Base-by-base conservation (phyloP, 208 protist genomes). In the Porcisia hertigi region DNA sequence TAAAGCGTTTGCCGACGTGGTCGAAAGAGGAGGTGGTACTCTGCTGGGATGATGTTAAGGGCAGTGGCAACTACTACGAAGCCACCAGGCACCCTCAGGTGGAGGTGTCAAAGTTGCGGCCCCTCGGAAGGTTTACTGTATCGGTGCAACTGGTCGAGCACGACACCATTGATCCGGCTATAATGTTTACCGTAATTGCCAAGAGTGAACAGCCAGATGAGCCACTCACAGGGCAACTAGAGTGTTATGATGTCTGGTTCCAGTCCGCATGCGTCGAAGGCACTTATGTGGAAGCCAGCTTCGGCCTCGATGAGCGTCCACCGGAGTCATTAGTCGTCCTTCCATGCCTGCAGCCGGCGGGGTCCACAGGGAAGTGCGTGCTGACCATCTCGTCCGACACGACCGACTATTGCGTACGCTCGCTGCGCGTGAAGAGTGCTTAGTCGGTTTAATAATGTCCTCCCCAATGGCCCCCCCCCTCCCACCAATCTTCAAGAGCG, bases 311-410 rank as follows among this genome's bases (percentile, higher is more conserved):
- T 25, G 74, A 83, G 25, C 57, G 58, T 18, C 75, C 77, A 52
- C 79, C 88, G 58, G 88, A 90, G 71, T 96, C 94, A 14, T 34
- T 94, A 53, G 57, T 97, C 39, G 63, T 96, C 43, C 86, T 97
- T 39, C 90, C 94, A 14, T 95, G 88, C 75, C 74, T 97, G 52
- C 92, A 96, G 80, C 94, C 94, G 25, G 83, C 88, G 16, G 89
- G 93, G 11, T 86, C 88, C 1, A 49, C 72, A n/a, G 92, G 87
- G 23, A 75, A 60, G 14, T 90, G 90, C 65, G 63, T 87, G 8
- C 81, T 96, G 16, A 88, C 79, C 14, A 82, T 94, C 3, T 84
- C 86, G 6, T 89, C 86, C 4, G 79, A 83, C 16, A 65, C 14
- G 16, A 30, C 54, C 5, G 34, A 76, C 41, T 83, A 72, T 43